Conservation (phyloP, 164 flowering plant genomes). For the Kingdonia uniflora region DNA sequence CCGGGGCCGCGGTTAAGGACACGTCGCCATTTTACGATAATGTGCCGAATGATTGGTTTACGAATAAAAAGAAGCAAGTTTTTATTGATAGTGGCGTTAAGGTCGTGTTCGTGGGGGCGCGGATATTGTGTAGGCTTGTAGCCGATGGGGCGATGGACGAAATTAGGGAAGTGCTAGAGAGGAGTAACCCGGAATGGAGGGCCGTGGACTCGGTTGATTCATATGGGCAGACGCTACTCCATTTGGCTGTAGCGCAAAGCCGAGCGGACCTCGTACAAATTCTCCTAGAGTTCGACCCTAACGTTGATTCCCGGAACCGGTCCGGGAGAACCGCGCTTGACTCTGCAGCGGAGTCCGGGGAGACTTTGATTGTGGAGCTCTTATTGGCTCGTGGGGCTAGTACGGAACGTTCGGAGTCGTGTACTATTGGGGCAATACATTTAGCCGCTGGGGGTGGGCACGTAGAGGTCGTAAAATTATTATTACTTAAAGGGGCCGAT, state of each 20-base stretch:
- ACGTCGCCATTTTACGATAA: constrained; percentile 31
- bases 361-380: constrained; percentile 61
- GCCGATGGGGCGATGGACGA: constrained; percentile 47
- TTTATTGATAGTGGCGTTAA: constrained; percentile 57
- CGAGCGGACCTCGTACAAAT: constrained; percentile 63
- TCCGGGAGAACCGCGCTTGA: constrained; percentile 51
- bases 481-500: constrained; percentile 47
- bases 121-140: constrained; percentile 37
- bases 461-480: constrained; percentile 43
- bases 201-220: constrained; percentile 43
- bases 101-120: constrained; percentile 56
- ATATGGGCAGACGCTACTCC: constrained; percentile 49
- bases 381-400: constrained; percentile 41
- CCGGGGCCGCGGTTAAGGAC: constrained; percentile 54
- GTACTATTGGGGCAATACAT: constrained; percentile 45
- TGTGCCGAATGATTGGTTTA: constrained; percentile 63
- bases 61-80: constrained; percentile 60
- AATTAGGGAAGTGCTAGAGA: constrained; percentile 55
- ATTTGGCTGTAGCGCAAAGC: constrained; percentile 44
- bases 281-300: constrained; percentile 49
- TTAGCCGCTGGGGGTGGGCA: constrained; percentile 51
- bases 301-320: constrained; percentile 35
- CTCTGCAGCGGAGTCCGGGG: constrained; percentile 47
- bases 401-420: constrained; percentile 31
- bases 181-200: constrained; percentile 39